Base-by-base conservation (phyloP, 23 red algal species). In the Gracilaria domingensis region DNA sequence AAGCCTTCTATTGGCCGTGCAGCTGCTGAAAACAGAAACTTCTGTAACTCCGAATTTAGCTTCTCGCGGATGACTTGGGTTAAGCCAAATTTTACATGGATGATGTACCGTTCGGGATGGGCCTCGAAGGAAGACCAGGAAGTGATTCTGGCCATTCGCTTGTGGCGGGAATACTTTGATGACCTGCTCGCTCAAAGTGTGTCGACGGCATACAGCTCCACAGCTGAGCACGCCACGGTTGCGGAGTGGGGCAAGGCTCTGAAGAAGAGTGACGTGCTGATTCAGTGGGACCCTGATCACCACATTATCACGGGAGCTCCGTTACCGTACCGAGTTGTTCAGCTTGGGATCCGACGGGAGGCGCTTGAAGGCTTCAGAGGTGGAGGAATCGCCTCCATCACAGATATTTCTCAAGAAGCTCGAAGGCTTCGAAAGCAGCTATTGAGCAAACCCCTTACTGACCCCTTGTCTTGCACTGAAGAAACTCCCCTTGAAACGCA, bases 241-340 rank as follows among this genome's bases (percentile, higher is more conserved):
- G 76, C 11, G 47, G 76, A 80, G 54, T 80, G 76, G 76, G 21
- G 33, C 18, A 57, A 48, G 12, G 60, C n/a, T 12, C 83, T 86
- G 23, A 70, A 65, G 55, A 59, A 58, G 16, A 39, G 54, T 36
- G 38, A 67, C 25, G 83, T 86, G 12, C 18, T 86, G n/a, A 36
- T 86, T 37, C 83, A 86, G 33, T 86, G 83, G 83, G 83, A 86
- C 20, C 83, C 83, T 16, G 83, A 86, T 18, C 83, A 86, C 32
- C 83, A 80, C 54, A 8, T 80, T 38, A 24, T 80, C 42, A 54
- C 76, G 0, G 76, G 76, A 48, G 76, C 76, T 20, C 12, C 47
- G 8, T 25, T 80, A 14, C 48, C 76, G 35, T 80, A 80, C 30
- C 48, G 76, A 47, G 76, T 80, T 54, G 47, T 80, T 58, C 76